Evolutionary conservation across 805 yeast genomes (phyloP), one percentile per base, ranked within the genome.

Genomic region (Ogataea dorogensis): DNA sequence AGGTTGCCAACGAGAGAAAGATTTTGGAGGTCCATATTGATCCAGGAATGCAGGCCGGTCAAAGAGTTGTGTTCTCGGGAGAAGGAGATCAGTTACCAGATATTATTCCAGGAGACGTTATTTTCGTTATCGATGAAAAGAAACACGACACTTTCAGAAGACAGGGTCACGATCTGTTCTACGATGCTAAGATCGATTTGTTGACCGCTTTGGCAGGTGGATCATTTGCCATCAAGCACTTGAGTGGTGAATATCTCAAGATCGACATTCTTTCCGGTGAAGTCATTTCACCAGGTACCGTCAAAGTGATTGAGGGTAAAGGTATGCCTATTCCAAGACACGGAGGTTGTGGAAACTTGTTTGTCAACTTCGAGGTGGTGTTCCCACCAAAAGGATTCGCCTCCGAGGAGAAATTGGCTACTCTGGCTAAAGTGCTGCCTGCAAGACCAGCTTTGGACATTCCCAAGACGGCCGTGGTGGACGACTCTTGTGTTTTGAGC

Each of bases 31-130:
- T 93, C 39, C 86, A 89, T 67, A 77, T 93, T 58, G 95, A 87
- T 61, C 93, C 94, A 54, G 99, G 99, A 70, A 91, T 91, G 97
- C 81, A 73, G 58, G 84, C 87, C 57, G 96, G 96, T 42, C 95
- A 91, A 70, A 80, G 79, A 67, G 76, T 93, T 52, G 86, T 79
- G 5, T 93, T 91, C 71, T 73, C 79, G 52, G 98, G 97, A 50
- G 97, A 91, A 70, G 97, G 97, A 57, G 98, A 93, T 67, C 96
- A 91, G 67, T 93, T 84, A 49, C 98, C 98, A 44, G 88, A 84
- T 62, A 75, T 86, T 41, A 79, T 88, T 43, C 95, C 98, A 19
- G 99, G 99, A 63, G 98, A 93, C 64, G 98, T 93, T 47, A 74
- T 93, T 43, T 88, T 93, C 49, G 84, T 88, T 24, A 77, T 93